A percentile compares a stretch with the other conserved stretches of the same genome.
These are phyloP conservation scores for Lodderomyces orthopsilosis DNA, from an alignment of 1,139 yeast genomes.

Conservation along the genomic window DNA sequence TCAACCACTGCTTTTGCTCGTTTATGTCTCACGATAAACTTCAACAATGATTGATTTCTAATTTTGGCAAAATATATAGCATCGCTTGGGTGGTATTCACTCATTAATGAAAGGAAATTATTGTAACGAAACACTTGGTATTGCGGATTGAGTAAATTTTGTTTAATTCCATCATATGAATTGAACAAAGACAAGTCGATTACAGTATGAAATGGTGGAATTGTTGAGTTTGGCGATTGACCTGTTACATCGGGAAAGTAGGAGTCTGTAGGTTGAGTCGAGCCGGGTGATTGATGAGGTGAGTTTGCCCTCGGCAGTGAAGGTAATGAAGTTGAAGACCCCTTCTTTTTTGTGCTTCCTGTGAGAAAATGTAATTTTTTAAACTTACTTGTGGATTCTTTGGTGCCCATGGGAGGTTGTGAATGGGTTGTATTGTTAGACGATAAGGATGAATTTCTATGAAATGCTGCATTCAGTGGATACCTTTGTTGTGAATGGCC, in stretches of 20 bases:
- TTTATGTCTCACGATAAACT: slow-evolving; percentile 30
- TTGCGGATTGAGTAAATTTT: slow-evolving; percentile 26
- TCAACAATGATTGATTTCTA: slow-evolving; percentile 37
- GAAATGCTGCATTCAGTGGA: slow-evolving; percentile 10
- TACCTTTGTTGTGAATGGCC: slow-evolving; percentile 1
- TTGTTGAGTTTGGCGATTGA: background rate
- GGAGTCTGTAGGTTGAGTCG: slow-evolving; percentile 4
- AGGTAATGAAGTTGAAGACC: slow-evolving; percentile 3
- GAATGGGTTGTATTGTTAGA: slow-evolving; percentile 1
- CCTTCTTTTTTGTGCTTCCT: slow-evolving; percentile 8
- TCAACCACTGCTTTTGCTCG: slow-evolving; percentile 10
- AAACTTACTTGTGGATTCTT: slow-evolving; percentile 8
- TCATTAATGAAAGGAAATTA: slow-evolving; percentile 31
- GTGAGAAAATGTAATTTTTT: slow-evolving; percentile 13
- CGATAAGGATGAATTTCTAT: slow-evolving; percentile 7
- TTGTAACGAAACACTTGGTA: slow-evolving; percentile 35
- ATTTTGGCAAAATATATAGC: slow-evolving; percentile 42
- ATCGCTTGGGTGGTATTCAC: slow-evolving; percentile 35
- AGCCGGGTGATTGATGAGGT: slow-evolving; percentile 6
- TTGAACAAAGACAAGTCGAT: slow-evolving; percentile 27
- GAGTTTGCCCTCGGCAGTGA: slow-evolving; percentile 6
- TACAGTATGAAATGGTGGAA: slow-evolving; percentile 21
- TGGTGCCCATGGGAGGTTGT: background rate
- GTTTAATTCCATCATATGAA: slow-evolving; percentile 21
- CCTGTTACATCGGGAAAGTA: slow-evolving; percentile 10